Evolutionary conservation across 169 alveolate species (phyloP), one percentile per base, ranked within the genome.

Genomic region (Plasmodium berghei): DNA sequence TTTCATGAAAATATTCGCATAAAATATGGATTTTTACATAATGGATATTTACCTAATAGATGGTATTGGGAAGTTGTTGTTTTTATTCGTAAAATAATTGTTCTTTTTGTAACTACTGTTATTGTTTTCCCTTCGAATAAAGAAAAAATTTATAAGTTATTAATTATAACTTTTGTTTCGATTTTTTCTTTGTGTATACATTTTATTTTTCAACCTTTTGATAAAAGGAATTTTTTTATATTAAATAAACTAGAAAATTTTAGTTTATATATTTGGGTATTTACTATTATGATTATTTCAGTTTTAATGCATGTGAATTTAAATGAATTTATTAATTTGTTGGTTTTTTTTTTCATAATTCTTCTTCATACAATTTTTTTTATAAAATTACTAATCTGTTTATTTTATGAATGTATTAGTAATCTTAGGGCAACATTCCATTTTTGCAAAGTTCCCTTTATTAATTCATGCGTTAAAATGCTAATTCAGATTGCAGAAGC

Each of bases 11-110:
- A 94, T 48, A 86, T 92, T 20, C 87, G 96, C 10, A 93, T 94
- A 69, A 95, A 94, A 74, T 95, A 92, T 71, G 97, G 97, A 45
- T 95, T 95, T 72, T 73, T 95, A 48, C 97, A 95, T 92, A 95
- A 95, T 69, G 97, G 97, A 1, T 95, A 91, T 92, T 87, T 89
- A 69, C 93, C 88, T 52, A 93, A 87, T 42, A 94, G 77, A 92
- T 95, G 97, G 97, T 95, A 83, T 89, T 95, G 97, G 97, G 97
- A 95, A 75, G 87, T 91, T 16, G 86, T 95, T 18, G 97, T 95
- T 73, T 95, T 95, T 92, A 86, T 94, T 12, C 71, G 97, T 16
- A 95, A 95, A 62, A 72, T 95, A 72, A 48, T 91, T 62, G 95
- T 95, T 14, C 91, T 95, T 26, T 93, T 95, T 49, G 92, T 93